Percentiles rank a stretch among this genome's conserved stretches.
These are phyloP conservation scores for Russula olivacea DNA, from an alignment of 768 basidiomycete genomes.

Conservation along the genomic window DNA sequence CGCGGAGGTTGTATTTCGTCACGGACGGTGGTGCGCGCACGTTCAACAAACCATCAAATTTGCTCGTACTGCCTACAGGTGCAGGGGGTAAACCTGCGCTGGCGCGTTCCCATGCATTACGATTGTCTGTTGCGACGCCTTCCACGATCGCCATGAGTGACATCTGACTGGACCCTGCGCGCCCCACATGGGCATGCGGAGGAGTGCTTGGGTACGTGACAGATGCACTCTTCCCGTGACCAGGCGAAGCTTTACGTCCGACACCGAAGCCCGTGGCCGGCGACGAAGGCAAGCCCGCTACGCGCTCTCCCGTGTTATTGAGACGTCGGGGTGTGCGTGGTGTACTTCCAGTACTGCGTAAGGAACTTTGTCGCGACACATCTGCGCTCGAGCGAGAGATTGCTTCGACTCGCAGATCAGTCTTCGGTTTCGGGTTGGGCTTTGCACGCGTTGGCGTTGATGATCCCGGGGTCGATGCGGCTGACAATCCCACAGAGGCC, in stretches of 20 bases:
- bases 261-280: background rate
- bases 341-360: slow-evolving; percentile 13
- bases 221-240: slow-evolving; percentile 4
- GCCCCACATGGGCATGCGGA: background rate
- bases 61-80: background rate
- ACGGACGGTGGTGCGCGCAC: slow-evolving; percentile 21
- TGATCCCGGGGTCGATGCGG: background rate
- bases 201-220: background rate
- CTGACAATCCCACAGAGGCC: background rate
- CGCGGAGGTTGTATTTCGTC: slow-evolving; percentile 20
- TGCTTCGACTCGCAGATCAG: slow-evolving; percentile 14
- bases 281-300: slow-evolving; percentile 7
- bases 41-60: slow-evolving; percentile 5
- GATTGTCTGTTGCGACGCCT: slow-evolving; percentile 43
- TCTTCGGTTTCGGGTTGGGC: slow-evolving; percentile 2
- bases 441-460: slow-evolving; percentile 3
- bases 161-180: slow-evolving; percentile 31
- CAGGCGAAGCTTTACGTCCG: background rate
- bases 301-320: background rate
- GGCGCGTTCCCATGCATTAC: slow-evolving; percentile 28
- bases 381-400: slow-evolving; percentile 12
- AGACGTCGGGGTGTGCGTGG: background rate
- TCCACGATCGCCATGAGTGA: slow-evolving; percentile 64
- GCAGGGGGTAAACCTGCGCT: slow-evolving; percentile 1
- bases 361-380: slow-evolving; percentile 9